Conservation (phyloP, 2,329 filamentous ascomycete genomes). For the Aspergillus calidoustus region DNA sequence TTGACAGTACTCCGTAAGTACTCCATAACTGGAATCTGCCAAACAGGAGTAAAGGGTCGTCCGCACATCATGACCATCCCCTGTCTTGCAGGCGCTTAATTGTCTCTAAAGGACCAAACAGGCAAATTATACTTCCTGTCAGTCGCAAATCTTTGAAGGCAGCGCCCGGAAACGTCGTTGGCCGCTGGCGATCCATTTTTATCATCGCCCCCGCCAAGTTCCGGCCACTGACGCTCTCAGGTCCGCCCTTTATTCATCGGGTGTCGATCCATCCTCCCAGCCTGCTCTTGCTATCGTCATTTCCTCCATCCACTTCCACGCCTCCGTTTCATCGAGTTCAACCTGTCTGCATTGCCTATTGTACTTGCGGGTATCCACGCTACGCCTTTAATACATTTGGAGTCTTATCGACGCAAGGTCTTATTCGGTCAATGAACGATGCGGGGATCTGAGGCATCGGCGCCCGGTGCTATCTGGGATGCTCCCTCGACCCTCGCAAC, state of each 20-base stretch:
- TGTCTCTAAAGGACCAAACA: neutral
- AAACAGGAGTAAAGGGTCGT: neutral
- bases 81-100: neutral
- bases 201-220: conserved; percentile 18
- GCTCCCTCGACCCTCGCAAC: conserved; percentile 41
- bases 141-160: neutral
- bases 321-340: conserved; percentile 4
- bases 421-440: conserved; percentile 42
- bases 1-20: neutral
- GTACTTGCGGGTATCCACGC: conserved; percentile 6
- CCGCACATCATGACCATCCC: neutral
- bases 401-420: conserved; percentile 15
- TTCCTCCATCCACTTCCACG: conserved; percentile 12
- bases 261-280: conserved; percentile 19
- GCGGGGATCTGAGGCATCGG: conserved; percentile 46
- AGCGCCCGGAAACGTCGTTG: conserved; percentile 31
- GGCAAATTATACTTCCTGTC: neutral
- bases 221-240: conserved; percentile 16
- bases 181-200: conserved; percentile 11
- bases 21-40: neutral
- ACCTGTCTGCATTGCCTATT: conserved; percentile 2
- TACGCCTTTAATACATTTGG: conserved; percentile 1
- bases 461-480: conserved; percentile 40
- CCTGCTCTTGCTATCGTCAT: conserved; percentile 17
- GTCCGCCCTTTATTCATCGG: conserved; percentile 1